These are phyloP conservation scores for Lachancea thermotolerans DNA, from an alignment of 805 yeast genomes.

Conservation along the genomic window DNA sequence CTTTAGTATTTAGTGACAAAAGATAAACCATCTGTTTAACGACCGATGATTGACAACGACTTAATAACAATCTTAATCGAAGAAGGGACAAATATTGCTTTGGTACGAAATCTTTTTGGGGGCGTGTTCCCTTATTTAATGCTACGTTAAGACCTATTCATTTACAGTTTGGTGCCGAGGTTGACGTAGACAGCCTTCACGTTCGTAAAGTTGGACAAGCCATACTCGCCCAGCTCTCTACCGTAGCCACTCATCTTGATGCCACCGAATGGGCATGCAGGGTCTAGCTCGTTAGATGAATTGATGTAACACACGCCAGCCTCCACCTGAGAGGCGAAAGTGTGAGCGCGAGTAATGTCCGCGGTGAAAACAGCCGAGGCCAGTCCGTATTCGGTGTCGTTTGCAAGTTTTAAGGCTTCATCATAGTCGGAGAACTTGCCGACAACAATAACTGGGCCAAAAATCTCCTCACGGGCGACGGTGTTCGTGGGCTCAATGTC, in stretches of 20 bases:
- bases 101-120: too few relatives aligned
- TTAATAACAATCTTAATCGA: too few relatives aligned
- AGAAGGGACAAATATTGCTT: too few relatives aligned
- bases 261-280: constrained; percentile 62
- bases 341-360: constrained; percentile 35
- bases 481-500: constrained; percentile 37
- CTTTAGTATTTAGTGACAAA: too few relatives aligned
- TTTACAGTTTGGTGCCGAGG: constrained; percentile 33
- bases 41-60: too few relatives aligned
- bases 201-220: constrained; percentile 54
- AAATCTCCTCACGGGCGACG: constrained; percentile 43
- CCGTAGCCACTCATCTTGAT: constrained; percentile 62
- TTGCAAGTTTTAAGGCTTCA: constrained; percentile 39
- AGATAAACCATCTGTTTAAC: too few relatives aligned
- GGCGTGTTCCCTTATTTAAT: too few relatives aligned
- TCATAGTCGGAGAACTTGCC: constrained; percentile 39
- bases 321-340: constrained; percentile 36
- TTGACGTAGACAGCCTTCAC: constrained; percentile 69
- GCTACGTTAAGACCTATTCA: neutral
- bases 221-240: constrained; percentile 61
- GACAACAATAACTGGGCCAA: constrained; percentile 46
- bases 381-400: constrained; percentile 40
- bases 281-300: constrained; percentile 50
- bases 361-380: constrained; percentile 42
- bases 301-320: constrained; percentile 53